A percentile compares a stretch with the other conserved stretches of the same genome.
Evolutionary conservation across 1,284 basidiomycete species (phyloP).

Genomic region (Phellopilus nigrolimitatus): DNA sequence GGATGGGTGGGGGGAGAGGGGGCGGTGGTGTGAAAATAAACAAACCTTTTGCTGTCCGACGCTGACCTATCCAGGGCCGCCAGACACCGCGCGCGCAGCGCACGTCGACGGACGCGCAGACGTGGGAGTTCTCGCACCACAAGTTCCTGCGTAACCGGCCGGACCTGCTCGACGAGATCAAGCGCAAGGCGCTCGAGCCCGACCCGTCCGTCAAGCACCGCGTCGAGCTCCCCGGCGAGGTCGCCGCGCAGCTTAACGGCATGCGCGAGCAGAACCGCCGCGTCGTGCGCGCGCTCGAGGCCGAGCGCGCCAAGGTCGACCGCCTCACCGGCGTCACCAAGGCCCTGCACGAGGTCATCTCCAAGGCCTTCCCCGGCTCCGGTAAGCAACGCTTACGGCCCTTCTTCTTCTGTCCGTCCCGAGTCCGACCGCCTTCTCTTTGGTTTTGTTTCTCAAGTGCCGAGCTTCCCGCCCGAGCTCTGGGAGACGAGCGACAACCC

Average conservation of each 20-base stretch:
- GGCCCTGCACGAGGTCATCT: conserved; percentile 54
- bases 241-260: conserved; percentile 59
- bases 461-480: conserved; percentile 56
- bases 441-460: conserved; percentile 38
- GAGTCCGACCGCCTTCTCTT: background rate
- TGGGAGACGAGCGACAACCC: conserved; percentile 50
- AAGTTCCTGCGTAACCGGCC: conserved; percentile 80
- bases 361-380: conserved; percentile 44
- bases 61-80: conserved; percentile 9
- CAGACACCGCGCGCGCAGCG: conserved; percentile 81
- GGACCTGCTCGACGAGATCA: conserved; percentile 81
- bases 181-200: conserved; percentile 76
- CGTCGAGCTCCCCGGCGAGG: conserved; percentile 74
- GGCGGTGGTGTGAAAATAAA: no score
- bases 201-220: conserved; percentile 62
- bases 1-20: no score
- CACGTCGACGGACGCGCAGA: conserved; percentile 73
- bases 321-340: conserved; percentile 36
- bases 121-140: conserved; percentile 87
- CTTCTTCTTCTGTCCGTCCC: conserved; percentile 8
- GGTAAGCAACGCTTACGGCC: conserved; percentile 29
- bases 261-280: conserved; percentile 67
- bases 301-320: conserved; percentile 44
- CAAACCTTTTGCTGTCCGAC: conserved; percentile 8
- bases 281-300: conserved; percentile 45